Conservation (phyloP, 1,139 yeast genomes). For the Blastobotrys malaysiensis region DNA sequence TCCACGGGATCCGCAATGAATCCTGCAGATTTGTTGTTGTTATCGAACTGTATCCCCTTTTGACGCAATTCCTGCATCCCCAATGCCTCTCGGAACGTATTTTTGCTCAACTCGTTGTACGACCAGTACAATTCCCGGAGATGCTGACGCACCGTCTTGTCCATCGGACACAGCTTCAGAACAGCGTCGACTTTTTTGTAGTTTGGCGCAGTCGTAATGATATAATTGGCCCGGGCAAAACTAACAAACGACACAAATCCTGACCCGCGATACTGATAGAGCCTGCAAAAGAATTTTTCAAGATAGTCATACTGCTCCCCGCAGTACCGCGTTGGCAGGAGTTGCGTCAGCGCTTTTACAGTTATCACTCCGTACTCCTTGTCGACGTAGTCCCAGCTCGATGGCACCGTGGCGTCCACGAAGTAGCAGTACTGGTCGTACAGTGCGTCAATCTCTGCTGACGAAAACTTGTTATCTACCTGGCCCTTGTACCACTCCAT, state of each 20-base stretch:
- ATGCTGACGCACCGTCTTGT: conserved; percentile 4
- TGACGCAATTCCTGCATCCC: conserved; percentile 7
- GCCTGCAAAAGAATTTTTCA: conserved; percentile 14
- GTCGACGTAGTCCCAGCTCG: neutral
- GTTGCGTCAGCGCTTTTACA: conserved; percentile 12
- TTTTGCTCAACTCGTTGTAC: conserved; percentile 18
- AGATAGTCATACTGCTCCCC: conserved; percentile 10
- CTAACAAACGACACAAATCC: conserved; percentile 22
- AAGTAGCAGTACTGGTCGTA: conserved; percentile 25
- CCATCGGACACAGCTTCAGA: conserved; percentile 2
- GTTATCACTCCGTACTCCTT: conserved; percentile 11
- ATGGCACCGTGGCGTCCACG: conserved; percentile 13
- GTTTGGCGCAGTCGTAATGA: conserved; percentile 9
- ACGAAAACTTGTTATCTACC: conserved; percentile 9
- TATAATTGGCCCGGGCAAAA: conserved; percentile 16
- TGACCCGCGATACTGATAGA: conserved; percentile 22
- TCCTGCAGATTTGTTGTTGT: neutral
- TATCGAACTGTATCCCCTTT: neutral
- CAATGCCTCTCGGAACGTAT: conserved; percentile 22
- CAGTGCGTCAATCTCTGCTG: conserved; percentile 24
- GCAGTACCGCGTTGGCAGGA: conserved; percentile 16
- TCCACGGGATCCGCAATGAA: neutral
- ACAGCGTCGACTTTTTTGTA: conserved; percentile 6
- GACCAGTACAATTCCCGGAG: conserved; percentile 18
- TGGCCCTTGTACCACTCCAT: conserved; percentile 8